Conservation (phyloP, 1,284 basidiomycete species). For the Boletus austroedulis region DNA sequence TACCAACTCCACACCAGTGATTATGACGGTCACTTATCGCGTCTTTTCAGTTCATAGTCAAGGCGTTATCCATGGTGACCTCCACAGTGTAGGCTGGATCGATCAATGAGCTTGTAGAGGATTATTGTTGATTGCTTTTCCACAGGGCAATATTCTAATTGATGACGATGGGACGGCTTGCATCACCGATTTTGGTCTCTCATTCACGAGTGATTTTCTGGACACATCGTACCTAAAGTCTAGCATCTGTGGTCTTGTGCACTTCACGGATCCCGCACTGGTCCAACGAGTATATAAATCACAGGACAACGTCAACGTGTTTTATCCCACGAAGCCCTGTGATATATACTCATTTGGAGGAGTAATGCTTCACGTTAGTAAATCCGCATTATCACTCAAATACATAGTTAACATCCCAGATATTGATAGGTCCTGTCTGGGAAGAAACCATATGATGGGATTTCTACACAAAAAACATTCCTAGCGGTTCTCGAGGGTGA, state of each 20-base stretch:
- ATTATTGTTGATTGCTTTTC: not conserved
- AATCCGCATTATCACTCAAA: not conserved
- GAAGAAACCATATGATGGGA: conserved; percentile 23
- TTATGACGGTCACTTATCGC: not conserved
- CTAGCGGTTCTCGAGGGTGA: conserved; percentile 7
- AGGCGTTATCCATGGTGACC: conserved; percentile 27
- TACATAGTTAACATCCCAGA: conserved; percentile 9
- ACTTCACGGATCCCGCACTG: conserved; percentile 40
- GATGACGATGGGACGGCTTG: conserved; percentile 25
- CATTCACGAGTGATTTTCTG: conserved; percentile 34
- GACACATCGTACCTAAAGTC: conserved; percentile 37
- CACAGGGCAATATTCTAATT: conserved; percentile 32
- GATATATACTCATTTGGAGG: conserved; percentile 38
- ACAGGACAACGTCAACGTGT: not conserved
- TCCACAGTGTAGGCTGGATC: conserved; percentile 26
- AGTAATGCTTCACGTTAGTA: conserved; percentile 28
- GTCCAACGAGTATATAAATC: conserved; percentile 10
- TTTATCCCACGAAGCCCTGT: conserved; percentile 23
- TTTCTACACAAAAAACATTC: not conserved
- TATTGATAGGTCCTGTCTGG: conserved; percentile 24
- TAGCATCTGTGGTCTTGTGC: conserved; percentile 31
- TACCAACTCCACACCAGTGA: not conserved
- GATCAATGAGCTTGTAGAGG: not conserved
- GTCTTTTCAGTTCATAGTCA: conserved; percentile 21
- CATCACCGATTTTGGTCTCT: conserved; percentile 40